These are phyloP conservation scores for Entophlyctis helioformis DNA, from an alignment of 192 early-diverging fungal species.

Conservation along the genomic window DNA sequence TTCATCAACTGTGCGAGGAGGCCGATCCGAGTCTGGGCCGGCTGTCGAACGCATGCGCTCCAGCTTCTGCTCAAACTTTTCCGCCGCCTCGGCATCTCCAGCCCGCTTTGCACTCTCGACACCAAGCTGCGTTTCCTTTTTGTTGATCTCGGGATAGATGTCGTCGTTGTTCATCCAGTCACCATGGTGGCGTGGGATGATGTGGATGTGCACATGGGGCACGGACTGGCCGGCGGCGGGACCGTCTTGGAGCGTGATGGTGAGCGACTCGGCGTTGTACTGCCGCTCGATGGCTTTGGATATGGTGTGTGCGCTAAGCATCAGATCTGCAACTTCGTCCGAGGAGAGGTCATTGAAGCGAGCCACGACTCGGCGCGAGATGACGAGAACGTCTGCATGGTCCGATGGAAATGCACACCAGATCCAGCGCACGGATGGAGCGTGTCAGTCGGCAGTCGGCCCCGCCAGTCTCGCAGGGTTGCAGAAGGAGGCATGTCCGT, in stretches of 20 bases:
- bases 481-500: no score
- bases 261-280: slow-evolving; percentile 58
- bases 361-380: slow-evolving; percentile 51
- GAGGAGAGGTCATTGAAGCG: slow-evolving; percentile 65
- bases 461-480: no score
- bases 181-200: slow-evolving; percentile 69
- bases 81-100: no score
- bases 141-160: slow-evolving; percentile 67
- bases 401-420: no score
- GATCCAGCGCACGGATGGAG: no score
- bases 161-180: slow-evolving; percentile 84
- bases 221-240: slow-evolving; percentile 67
- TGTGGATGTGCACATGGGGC: slow-evolving; percentile 82
- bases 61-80: no score
- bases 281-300: slow-evolving; percentile 61
- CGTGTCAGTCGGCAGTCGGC: no score
- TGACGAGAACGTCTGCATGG: slow-evolving; percentile 69
- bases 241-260: slow-evolving; percentile 76
- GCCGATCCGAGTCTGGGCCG: no score
- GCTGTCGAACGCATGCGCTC: no score
- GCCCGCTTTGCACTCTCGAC: no score
- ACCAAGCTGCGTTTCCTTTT: slow-evolving; percentile 28
- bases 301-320: slow-evolving; percentile 64
- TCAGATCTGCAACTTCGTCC: slow-evolving; percentile 76
- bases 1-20: no score